Base-by-base conservation (phyloP, 345 rosid genomes). In the Geranium rotundifolium region DNA sequence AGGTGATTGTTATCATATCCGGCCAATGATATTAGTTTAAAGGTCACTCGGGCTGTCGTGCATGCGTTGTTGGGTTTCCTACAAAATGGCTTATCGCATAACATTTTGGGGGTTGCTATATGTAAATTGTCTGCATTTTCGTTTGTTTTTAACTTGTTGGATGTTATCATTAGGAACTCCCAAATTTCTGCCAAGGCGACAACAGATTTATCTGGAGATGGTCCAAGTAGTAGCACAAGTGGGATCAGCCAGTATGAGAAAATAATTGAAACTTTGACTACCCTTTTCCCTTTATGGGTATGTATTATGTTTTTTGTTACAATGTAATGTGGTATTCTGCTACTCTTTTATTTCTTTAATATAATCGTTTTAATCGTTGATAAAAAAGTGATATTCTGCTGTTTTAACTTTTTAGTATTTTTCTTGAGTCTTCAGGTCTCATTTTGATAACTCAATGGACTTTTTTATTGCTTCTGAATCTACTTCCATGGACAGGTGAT, bases 251-350 rank as follows among this genome's bases (percentile, higher is more conserved):
- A 70, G 58, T 89, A 92, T 37, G 91, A 92, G 87, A 80, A 64
- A 72, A 84, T 76, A 60, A 84, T 92, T 64, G 96, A 92, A 69
- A 89, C 83, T 64, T 77, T 92, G 74, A 87, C 95, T 0, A 89
- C 96, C 30, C 93, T 92, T 64, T 92, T 92, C 62, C 95, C 98
- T 57, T 74, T 89, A 59, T 92, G 93, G 95, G 98, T 92, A 81
- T 49, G 81, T 68, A 18, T 58, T 29, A 37, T 19, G 17, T 61
- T 67, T 41, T 54, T 41, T 65, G 58, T 54, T 31, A 58, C 58
- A 27, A 59, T 67, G 56, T 41, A 20, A 4, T 41, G 46, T 41
- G 12, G 9, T 60, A 23, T 23, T 23, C 27, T 23, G 27, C 27
- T 23, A 23, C 54, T 50, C 63, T 23, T 31, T 10, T 31, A 59